A percentile compares a stretch with the other conserved stretches of the same genome.
Evolutionary conservation across 2,329 filamentous ascomycete species (phyloP).

Genomic region (Rhytidhysteron rufulum): DNA sequence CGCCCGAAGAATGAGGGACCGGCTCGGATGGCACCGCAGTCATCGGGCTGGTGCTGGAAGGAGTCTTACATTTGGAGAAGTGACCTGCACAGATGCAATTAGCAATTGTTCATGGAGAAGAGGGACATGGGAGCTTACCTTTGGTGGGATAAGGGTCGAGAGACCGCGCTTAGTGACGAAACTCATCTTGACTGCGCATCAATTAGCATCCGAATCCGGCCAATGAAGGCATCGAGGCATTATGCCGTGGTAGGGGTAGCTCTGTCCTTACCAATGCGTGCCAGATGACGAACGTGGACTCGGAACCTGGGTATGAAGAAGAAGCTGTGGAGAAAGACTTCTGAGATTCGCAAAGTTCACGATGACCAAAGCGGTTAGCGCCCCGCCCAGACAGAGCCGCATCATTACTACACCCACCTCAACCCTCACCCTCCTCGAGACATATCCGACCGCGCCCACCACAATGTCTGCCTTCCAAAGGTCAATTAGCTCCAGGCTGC

Average conservation of each 20-base stretch:
- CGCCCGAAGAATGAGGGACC: slow-evolving; percentile 8
- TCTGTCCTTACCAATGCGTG: slow-evolving; percentile 31
- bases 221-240: no score
- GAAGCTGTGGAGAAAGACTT: slow-evolving; percentile 14
- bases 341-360: background rate
- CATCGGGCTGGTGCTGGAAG: slow-evolving; percentile 9
- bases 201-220: slow-evolving; percentile 35
- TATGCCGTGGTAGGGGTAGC: no score
- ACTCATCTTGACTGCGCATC: slow-evolving; percentile 68
- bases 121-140: slow-evolving; percentile 59
- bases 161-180: slow-evolving; percentile 86
- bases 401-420: background rate
- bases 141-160: slow-evolving; percentile 98
- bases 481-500: slow-evolving; percentile 40
- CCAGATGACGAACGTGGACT: slow-evolving; percentile 33
- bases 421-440: slow-evolving; percentile 6
- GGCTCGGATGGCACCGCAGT: slow-evolving; percentile 8
- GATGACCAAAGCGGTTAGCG: background rate
- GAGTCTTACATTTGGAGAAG: slow-evolving; percentile 74
- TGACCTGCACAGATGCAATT: slow-evolving; percentile 57
- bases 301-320: slow-evolving; percentile 24
- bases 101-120: slow-evolving; percentile 24
- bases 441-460: slow-evolving; percentile 12
- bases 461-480: slow-evolving; percentile 38
- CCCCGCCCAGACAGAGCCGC: background rate